Percentiles rank a stretch among this genome's conserved stretches.
These are phyloP conservation scores for Umbellularia californica DNA, from an alignment of 164 flowering plant genomes.

Conservation along the genomic window DNA sequence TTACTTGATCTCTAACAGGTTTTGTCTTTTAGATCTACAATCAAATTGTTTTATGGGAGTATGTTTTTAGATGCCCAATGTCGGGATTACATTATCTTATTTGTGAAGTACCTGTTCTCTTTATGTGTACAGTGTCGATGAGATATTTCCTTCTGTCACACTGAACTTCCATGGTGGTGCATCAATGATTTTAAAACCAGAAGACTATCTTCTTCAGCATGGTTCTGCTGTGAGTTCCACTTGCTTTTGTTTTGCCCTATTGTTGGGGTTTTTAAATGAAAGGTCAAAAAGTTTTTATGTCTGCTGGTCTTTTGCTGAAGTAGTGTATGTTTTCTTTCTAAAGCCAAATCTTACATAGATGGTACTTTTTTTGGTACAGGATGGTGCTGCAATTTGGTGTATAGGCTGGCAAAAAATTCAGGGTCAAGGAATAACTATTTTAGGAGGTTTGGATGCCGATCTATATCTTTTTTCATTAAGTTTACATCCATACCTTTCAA, in stretches of 20 bases:
- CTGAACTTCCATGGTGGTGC: conserved; percentile 85
- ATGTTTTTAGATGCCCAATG: neutral
- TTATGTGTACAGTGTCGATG: conserved; percentile 41
- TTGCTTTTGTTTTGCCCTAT: neutral
- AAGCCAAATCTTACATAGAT: neutral
- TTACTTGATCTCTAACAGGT: conserved; percentile 59
- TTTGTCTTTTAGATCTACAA: conserved; percentile 5
- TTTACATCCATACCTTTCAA: too few relatives aligned
- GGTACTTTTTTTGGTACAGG: conserved; percentile 34
- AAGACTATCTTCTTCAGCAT: conserved; percentile 60
- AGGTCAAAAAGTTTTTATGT: too few relatives aligned
- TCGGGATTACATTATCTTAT: neutral
- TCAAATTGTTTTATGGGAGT: neutral
- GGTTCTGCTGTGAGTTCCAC: conserved; percentile 54
- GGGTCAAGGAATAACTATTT: conserved; percentile 70
- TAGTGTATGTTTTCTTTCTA: neutral
- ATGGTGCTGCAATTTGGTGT: conserved; percentile 76
- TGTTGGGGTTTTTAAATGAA: neutral
- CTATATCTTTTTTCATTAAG: too few relatives aligned
- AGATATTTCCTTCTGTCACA: conserved; percentile 66
- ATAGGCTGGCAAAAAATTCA: conserved; percentile 75
- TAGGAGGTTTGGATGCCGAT: conserved; percentile 66
- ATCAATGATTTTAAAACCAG: conserved; percentile 64
- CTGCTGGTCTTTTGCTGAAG: too few relatives aligned
- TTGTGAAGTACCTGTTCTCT: conserved; percentile 2